These are phyloP conservation scores for Septoria petroselini DNA, from an alignment of 2,329 filamentous ascomycete species.

Conservation along the genomic window DNA sequence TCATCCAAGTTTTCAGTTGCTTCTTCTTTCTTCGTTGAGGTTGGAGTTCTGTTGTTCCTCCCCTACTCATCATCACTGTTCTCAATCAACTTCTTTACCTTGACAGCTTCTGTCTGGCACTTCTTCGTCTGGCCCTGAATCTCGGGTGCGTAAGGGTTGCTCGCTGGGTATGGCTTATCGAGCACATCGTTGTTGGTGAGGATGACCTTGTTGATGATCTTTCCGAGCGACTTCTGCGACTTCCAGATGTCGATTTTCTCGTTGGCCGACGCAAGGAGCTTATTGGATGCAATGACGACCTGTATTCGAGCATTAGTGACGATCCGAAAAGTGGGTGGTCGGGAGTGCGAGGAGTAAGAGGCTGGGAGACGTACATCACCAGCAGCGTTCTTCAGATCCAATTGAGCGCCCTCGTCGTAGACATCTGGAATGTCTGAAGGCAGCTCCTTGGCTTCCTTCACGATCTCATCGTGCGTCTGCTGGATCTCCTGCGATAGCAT, in stretches of 20 bases:
- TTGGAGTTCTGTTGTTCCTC: too few relatives aligned
- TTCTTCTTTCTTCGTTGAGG: too few relatives aligned
- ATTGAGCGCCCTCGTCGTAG: slow-evolving; percentile 25
- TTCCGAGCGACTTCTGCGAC: slow-evolving; percentile 22
- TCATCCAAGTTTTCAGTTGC: too few relatives aligned
- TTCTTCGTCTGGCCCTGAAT: slow-evolving; percentile 25
- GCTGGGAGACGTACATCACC: slow-evolving; percentile 14
- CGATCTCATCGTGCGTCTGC: slow-evolving; percentile 18
- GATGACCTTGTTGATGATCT: slow-evolving; percentile 28
- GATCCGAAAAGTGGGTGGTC: not conserved
- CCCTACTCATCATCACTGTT: not conserved
- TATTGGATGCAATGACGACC: slow-evolving; percentile 24
- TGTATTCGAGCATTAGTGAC: not conserved
- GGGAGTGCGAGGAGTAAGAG: not conserved
- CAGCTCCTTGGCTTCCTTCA: slow-evolving; percentile 22
- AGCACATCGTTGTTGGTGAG: slow-evolving; percentile 22
- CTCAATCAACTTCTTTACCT: slow-evolving; percentile 15
- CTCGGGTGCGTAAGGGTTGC: slow-evolving; percentile 25
- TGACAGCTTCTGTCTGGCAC: slow-evolving; percentile 19
- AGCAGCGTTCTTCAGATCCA: slow-evolving; percentile 25
- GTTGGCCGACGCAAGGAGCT: slow-evolving; percentile 21
- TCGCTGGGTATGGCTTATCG: slow-evolving; percentile 23
- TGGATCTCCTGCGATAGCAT: slow-evolving; percentile 20
- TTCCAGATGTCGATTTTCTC: slow-evolving; percentile 25
- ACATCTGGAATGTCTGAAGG: slow-evolving; percentile 24